Percentiles rank a stretch among this genome's conserved stretches.
Conservation (phyloP, 2,329 filamentous ascomycete genomes). For the Botrytis squamosa region DNA sequence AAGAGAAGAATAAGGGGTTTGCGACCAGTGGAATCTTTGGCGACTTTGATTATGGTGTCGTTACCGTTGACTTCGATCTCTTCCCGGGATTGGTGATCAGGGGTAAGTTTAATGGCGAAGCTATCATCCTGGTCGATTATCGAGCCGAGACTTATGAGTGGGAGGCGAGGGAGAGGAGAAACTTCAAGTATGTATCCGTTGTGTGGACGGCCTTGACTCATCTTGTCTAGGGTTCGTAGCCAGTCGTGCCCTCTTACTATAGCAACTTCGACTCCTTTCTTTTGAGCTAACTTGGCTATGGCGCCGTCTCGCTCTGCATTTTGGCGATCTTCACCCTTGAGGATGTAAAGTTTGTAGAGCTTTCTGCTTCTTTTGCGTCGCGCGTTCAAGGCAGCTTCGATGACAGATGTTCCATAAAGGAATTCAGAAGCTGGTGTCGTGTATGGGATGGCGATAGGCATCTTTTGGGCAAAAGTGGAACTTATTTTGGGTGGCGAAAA, state of each 20-base stretch:
- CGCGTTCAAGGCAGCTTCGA: conserved; percentile 73
- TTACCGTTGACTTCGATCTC: conserved; percentile 72
- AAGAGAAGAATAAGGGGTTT: conserved; percentile 72
- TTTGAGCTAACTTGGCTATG: conserved; percentile 49
- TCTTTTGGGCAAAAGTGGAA: conserved; percentile 27
- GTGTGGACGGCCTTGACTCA: conserved; percentile 79
- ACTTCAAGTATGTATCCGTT: conserved; percentile 88
- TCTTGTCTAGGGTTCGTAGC: conserved; percentile 73
- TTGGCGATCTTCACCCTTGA: conserved; percentile 56
- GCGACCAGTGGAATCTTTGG: conserved; percentile 41
- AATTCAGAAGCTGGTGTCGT: conserved; percentile 89
- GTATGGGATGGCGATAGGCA: conserved; percentile 54
- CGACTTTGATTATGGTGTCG: conserved; percentile 48
- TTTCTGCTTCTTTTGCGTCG: conserved; percentile 56
- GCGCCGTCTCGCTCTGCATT: conserved; percentile 47
- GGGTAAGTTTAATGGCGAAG: conserved; percentile 55
- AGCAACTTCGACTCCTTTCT: conserved; percentile 53
- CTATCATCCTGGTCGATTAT: conserved; percentile 32
- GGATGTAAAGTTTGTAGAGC: conserved; percentile 82
- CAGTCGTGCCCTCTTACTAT: conserved; percentile 57
- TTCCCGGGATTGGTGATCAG: conserved; percentile 71
- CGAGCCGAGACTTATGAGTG: conserved; percentile 55
- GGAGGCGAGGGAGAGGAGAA: conserved; percentile 74
- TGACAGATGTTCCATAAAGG: conserved; percentile 79
- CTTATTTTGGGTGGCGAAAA: conserved; percentile 13